Percentiles rank a stretch among this genome's conserved stretches.
Evolutionary conservation across 495 filamentous ascomycete genomes (phyloP).

Genomic region (Podospora pseudocomata): DNA sequence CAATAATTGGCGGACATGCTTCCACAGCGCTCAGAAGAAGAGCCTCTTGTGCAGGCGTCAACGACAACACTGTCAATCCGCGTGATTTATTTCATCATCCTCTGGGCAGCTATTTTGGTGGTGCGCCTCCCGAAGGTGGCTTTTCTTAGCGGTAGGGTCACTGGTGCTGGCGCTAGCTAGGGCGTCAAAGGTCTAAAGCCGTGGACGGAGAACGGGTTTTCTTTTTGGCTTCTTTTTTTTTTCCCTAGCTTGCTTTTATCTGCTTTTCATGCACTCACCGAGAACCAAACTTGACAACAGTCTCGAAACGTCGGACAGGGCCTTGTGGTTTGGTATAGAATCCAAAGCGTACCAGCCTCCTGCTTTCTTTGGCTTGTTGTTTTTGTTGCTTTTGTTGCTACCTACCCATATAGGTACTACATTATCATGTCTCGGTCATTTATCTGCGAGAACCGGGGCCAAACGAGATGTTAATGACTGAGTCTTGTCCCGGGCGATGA

Average conservation of each 20-base stretch:
- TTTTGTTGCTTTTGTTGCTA: too few relatives aligned
- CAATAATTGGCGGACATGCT: background rate
- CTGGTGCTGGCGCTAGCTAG: background rate
- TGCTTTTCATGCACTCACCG: background rate
- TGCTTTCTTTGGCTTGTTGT: background rate
- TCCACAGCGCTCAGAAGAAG: background rate
- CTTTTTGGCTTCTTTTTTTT: background rate
- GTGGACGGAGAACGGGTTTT: background rate
- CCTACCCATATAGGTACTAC: too few relatives aligned
- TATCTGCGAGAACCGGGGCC: too few relatives aligned
- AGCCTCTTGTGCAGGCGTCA: background rate
- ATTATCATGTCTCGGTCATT: too few relatives aligned
- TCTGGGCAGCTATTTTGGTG: background rate
- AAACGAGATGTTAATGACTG: too few relatives aligned
- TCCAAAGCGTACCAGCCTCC: background rate
- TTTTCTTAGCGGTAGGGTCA: background rate
- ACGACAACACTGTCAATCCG: background rate
- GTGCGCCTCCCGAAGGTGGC: background rate
- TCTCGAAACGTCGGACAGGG: background rate
- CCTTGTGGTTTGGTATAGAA: background rate
- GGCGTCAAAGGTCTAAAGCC: background rate
- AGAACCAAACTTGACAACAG: background rate
- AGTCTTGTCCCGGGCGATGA: too few relatives aligned
- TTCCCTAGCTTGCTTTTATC: background rate
- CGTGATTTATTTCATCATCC: background rate